Conservation (phyloP, 2,329 filamentous ascomycete genomes). For the Sporothrix curviconia region DNA sequence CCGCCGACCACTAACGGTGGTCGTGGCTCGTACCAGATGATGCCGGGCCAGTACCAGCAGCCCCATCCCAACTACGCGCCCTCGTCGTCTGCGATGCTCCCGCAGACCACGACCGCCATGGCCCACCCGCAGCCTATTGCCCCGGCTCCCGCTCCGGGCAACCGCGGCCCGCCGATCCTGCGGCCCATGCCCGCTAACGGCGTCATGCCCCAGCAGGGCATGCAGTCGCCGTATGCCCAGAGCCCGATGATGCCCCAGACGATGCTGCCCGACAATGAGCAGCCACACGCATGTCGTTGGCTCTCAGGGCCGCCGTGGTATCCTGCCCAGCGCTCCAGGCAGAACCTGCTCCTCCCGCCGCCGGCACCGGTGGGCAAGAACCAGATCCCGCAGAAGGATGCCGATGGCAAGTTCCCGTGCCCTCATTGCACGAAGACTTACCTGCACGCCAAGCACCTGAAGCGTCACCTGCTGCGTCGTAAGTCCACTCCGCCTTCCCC, state of each 20-base stretch:
- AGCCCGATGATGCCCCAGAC: constrained; percentile 49
- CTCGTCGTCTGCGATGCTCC: constrained; percentile 54
- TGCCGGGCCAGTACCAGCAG: constrained; percentile 46
- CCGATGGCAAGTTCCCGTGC: constrained; percentile 96
- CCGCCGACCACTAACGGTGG: constrained; percentile 39
- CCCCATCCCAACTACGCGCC: constrained; percentile 50
- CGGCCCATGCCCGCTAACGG: constrained; percentile 67
- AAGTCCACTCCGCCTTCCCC: constrained; percentile 43
- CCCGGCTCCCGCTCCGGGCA: constrained; percentile 56
- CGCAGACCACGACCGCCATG: constrained; percentile 58
- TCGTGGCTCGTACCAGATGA: constrained; percentile 49
- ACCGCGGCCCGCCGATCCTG: constrained; percentile 51
- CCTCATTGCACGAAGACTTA: constrained; percentile 98
- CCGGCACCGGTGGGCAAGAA: constrained; percentile 67
- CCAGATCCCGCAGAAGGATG: constrained; percentile 87
- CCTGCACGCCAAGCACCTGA: constrained; percentile 92
- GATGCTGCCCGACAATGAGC: constrained; percentile 51
- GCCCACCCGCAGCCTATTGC: constrained; percentile 71
- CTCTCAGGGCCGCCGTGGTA: constrained; percentile 85
- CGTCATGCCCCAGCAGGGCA: constrained; percentile 51
- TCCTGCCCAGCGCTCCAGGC: constrained; percentile 83
- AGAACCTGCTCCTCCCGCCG: constrained; percentile 68
- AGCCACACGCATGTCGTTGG: constrained; percentile 89
- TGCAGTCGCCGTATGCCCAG: constrained; percentile 55
- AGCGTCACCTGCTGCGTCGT: constrained; percentile 93